Percentiles rank a stretch among this genome's conserved stretches.
phyloP scores from a whole-genome alignment of 2,329 filamentous ascomycete genomes.

The Aspergillus aculeatus region DNA sequence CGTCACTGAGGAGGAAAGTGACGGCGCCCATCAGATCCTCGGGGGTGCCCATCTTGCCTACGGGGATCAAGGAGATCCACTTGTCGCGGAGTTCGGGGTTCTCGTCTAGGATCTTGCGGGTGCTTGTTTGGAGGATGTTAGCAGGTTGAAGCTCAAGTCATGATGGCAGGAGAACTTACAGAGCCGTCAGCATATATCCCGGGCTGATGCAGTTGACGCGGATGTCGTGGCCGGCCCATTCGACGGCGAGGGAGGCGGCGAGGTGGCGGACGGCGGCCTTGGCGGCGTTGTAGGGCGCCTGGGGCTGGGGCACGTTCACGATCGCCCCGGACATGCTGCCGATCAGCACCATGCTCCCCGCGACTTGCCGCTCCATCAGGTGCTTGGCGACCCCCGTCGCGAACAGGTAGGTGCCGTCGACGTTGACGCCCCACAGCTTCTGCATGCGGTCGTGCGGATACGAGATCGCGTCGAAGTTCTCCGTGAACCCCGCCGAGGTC shows the following conservation, averaged over 20 bases:
- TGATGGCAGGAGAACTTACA: slow-evolving; percentile 60
- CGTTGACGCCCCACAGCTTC: slow-evolving; percentile 92
- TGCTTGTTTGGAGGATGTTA: slow-evolving; percentile 56
- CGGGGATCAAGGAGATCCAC: slow-evolving; percentile 89
- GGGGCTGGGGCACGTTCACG: slow-evolving; percentile 92
- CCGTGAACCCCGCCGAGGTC: slow-evolving; percentile 93
- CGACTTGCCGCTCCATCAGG: slow-evolving; percentile 74
- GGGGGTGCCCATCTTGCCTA: slow-evolving; percentile 89
- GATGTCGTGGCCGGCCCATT: slow-evolving; percentile 86
- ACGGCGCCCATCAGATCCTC: slow-evolving; percentile 93
- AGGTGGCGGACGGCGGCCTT: slow-evolving; percentile 92
- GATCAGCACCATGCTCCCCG: slow-evolving; percentile 89
- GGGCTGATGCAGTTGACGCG: slow-evolving; percentile 94
- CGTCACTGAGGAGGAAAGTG: slow-evolving; percentile 79
- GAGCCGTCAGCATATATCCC: slow-evolving; percentile 91
- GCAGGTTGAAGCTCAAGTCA: not conserved
- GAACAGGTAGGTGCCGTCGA: slow-evolving; percentile 88
- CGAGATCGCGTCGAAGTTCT: slow-evolving; percentile 88
- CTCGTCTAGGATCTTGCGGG: slow-evolving; percentile 89
- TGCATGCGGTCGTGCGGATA: slow-evolving; percentile 90
- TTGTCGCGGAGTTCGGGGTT: slow-evolving; percentile 85
- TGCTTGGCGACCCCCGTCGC: slow-evolving; percentile 82
- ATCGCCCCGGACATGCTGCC: slow-evolving; percentile 93
- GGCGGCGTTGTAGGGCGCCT: slow-evolving; percentile 87
- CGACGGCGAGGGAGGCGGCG: slow-evolving; percentile 82